Base-by-base conservation (phyloP, 2,329 filamentous ascomycete species). In the Macrophomina pseudophaseolina region DNA sequence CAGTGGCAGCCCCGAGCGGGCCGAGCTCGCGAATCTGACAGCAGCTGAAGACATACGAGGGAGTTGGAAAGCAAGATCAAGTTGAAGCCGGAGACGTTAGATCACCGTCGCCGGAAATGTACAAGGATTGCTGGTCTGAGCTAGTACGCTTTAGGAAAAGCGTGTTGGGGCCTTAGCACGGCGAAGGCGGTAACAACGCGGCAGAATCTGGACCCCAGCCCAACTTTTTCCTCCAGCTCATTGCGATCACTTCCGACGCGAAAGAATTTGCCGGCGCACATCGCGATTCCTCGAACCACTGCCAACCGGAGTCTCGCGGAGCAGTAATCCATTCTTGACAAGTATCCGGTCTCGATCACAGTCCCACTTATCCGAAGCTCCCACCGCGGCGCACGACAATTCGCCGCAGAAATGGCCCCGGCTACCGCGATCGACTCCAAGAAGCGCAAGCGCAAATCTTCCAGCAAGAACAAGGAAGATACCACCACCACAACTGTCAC, bases 381-480 rank as follows among this genome's bases (percentile, higher is more conserved):
- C 1, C 38, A 48, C 28, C 30, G 18, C 42, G 16, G 16, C 23
- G 5, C 42, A n/a, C 42, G 16, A 9, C 42, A 44, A 44, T 16
- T 44, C 42, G 42, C 42, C 12, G 42, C 49, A 70, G 75, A 68
- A 33, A 80, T 80, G 76, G 75, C 76, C 54, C 69, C 76, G 67
- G 70, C 74, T 64, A 79, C 80, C 64, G 73, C 79, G 53, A 23
- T 30, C 58, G 76, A 80, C 30, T 74, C 76, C 8, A 82, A 80
- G 67, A 84, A 83, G 74, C 79, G 81, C 63, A 84, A 84, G 77
- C 75, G 82, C 70, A 83, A 82, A 74, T 81, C 83, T 70, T 77
- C 74, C 68, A 74, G 72, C 71, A 68, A 78, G 62, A 70, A 72
- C 32, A 75, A 76, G 11, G 74, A 74, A 33, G 49, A 58, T 1